phyloP scores from a whole-genome alignment of 2,329 filamentous ascomycete genomes.

The Ophiocordyceps camponoti-saundersi region DNA sequence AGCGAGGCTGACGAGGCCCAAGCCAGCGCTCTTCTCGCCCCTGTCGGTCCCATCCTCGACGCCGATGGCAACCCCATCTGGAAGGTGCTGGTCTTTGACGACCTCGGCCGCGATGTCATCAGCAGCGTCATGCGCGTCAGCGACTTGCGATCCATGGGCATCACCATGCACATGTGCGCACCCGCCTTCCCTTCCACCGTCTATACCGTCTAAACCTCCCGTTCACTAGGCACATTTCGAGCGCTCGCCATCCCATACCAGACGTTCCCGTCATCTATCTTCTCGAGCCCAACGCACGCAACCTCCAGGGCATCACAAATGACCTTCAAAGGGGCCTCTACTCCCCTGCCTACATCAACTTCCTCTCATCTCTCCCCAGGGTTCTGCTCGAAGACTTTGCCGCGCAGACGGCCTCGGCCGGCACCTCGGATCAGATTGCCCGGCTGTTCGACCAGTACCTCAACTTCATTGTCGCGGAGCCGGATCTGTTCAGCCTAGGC shows the following conservation, averaged over 20 bases:
- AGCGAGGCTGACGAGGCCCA: conserved; percentile 45
- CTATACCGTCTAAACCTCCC: background rate
- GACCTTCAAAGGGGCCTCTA: conserved; percentile 83
- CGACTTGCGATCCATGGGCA: conserved; percentile 82
- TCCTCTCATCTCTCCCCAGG: conserved; percentile 81
- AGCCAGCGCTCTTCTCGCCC: conserved; percentile 46
- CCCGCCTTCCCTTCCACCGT: background rate
- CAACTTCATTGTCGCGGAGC: conserved; percentile 92
- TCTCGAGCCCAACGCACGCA: conserved; percentile 71
- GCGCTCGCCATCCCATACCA: conserved; percentile 73
- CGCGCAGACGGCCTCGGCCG: conserved; percentile 65
- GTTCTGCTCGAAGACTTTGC: conserved; percentile 91
- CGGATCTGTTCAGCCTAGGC: conserved; percentile 85
- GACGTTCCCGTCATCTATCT: conserved; percentile 94
- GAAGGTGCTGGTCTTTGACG: conserved; percentile 95
- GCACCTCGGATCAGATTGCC: conserved; percentile 75
- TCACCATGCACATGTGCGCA: conserved; percentile 80
- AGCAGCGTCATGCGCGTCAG: conserved; percentile 90
- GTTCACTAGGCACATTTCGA: conserved; percentile 54
- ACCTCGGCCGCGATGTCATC: conserved; percentile 81
- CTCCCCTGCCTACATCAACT: conserved; percentile 89
- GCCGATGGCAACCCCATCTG: conserved; percentile 85
- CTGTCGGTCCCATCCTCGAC: conserved; percentile 65
- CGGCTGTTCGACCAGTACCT: conserved; percentile 94
- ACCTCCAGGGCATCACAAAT: conserved; percentile 65